Percentiles rank a stretch among this genome's conserved stretches.
These are phyloP conservation scores for Castanea sativa DNA, from an alignment of 306 rosid genomes.

Conservation along the genomic window DNA sequence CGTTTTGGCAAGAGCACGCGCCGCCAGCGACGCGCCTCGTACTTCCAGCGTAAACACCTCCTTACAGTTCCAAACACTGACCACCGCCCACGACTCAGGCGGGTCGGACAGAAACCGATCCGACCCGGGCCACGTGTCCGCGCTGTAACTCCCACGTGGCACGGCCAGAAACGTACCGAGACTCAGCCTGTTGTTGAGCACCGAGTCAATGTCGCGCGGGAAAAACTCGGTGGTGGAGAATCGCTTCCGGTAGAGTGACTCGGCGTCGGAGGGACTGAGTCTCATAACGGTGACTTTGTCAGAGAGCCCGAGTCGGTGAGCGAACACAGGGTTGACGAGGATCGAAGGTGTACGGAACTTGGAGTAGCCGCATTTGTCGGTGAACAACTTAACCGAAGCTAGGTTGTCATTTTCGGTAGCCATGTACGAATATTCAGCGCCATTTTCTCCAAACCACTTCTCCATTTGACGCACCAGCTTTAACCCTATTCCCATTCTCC, in stretches of 20 bases:
- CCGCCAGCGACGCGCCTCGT: constrained; percentile 67
- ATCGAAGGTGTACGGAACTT: constrained; percentile 83
- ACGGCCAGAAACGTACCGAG: constrained; percentile 88
- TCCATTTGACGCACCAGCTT: constrained; percentile 63
- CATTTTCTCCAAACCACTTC: constrained; percentile 70
- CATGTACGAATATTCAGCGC: constrained; percentile 84
- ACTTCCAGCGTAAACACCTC: constrained; percentile 75
- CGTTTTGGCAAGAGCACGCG: constrained; percentile 51
- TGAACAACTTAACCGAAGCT: constrained; percentile 76
- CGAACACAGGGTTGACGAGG: constrained; percentile 89
- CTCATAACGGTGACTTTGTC: constrained; percentile 43
- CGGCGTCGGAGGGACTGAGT: constrained; percentile 61
- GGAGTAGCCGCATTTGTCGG: constrained; percentile 85
- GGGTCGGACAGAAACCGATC: constrained; percentile 51
- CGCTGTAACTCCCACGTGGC: constrained; percentile 43
- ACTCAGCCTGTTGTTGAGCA: constrained; percentile 58
- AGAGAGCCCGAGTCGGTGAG: constrained; percentile 47
- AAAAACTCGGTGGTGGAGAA: constrained; percentile 85
- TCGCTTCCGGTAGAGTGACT: constrained; percentile 62
- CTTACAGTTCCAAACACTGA: constrained; percentile 86
- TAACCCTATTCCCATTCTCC: constrained; percentile 92
- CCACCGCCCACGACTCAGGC: constrained; percentile 83
- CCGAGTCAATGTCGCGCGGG: constrained; percentile 87
- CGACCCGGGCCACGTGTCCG: constrained; percentile 58
- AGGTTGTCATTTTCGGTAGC: constrained; percentile 89